A percentile compares a stretch with the other conserved stretches of the same genome.
Evolutionary conservation across 352 stramenopile genomes (phyloP).

Genomic region (Phytophthora citricola): DNA sequence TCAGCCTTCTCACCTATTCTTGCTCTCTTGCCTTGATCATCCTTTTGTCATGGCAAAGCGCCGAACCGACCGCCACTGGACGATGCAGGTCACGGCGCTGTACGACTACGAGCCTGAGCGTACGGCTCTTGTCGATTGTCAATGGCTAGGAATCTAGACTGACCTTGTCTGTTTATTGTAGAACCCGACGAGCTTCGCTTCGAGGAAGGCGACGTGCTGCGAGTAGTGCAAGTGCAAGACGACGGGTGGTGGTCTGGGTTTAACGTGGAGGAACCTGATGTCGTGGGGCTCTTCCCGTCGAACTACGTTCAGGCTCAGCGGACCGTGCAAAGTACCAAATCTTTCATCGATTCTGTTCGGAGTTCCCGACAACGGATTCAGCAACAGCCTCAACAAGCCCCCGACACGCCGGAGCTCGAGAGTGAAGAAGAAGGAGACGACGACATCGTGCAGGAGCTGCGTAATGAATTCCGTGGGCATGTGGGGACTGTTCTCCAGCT

Average conservation of each 20-base stretch:
- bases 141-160: neutral
- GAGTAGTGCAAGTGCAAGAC: constrained; percentile 58
- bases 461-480: constrained; percentile 20
- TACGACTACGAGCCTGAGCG: constrained; percentile 76
- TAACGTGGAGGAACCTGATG: constrained; percentile 30
- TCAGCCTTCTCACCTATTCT: constrained; percentile 26
- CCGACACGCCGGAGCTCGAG: constrained; percentile 17
- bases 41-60: constrained; percentile 14
- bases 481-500: constrained; percentile 48
- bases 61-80: constrained; percentile 29
- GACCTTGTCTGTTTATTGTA: constrained; percentile 17
- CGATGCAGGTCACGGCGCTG: constrained; percentile 61
- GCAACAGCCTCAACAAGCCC: constrained; percentile 15
- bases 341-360: constrained; percentile 1
- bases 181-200: constrained; percentile 68
- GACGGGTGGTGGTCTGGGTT: constrained; percentile 75
- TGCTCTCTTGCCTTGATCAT: constrained; percentile 9
- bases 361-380: constrained; percentile 27
- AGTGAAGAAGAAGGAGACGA: constrained; percentile 22
- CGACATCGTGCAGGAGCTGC: constrained; percentile 24
- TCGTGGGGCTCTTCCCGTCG: constrained; percentile 62
- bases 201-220: constrained; percentile 48
- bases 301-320: constrained; percentile 66
- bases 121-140: constrained; percentile 15
- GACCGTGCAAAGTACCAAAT: constrained; percentile 3